Evolutionary conservation across 768 basidiomycete species (phyloP), one percentile per base, ranked within the genome.

Genomic region (Pholiota conissans): DNA sequence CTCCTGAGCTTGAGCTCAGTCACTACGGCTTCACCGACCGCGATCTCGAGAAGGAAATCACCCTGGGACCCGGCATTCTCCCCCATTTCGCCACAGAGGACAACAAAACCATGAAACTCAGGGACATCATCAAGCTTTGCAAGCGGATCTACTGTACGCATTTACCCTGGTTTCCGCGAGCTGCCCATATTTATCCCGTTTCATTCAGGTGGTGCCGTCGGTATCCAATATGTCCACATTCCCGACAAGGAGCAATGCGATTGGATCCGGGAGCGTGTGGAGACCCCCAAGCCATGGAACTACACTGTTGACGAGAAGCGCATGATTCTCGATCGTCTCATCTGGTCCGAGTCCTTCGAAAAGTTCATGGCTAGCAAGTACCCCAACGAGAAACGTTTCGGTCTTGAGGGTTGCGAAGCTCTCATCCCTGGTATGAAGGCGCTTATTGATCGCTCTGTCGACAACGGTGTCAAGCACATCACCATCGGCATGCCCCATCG

Each of bases 371-470:
- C 95, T 20, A 91, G 86, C 82, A 99, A 98, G 73, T 97, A 93
- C 76, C 97, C 97, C 64, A 99, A 98, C 76, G 97, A 99, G 80
- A 99, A 99, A 76, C 90, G 97, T 47, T 99, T 99, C 74, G 97
- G 97, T 73, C 84, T 99, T 40, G 97, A 99, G 74, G 97, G 97
- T 55, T 97, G 95, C 74, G 97, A 99, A 75, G 84, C 93, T 27
- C 87, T 99, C 64, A 90, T 98, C 65, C 97, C 97, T 27, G 97
- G 97, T 52, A 99, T 99, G 97, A 99, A 99, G 77, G 97, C 96
- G 1, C 87, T 99, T 69, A 97, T 99, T 61, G 97, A 99, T 73
- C 90, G 95, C 61, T 97, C 95, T 18, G 97, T 99, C 63, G 97
- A 99, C 64, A 82, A 90, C 62, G 97, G 97, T 50, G 89, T 97